Evolutionary conservation across 768 basidiomycete species (phyloP).

Genomic region (Pluteus cervinus): DNA sequence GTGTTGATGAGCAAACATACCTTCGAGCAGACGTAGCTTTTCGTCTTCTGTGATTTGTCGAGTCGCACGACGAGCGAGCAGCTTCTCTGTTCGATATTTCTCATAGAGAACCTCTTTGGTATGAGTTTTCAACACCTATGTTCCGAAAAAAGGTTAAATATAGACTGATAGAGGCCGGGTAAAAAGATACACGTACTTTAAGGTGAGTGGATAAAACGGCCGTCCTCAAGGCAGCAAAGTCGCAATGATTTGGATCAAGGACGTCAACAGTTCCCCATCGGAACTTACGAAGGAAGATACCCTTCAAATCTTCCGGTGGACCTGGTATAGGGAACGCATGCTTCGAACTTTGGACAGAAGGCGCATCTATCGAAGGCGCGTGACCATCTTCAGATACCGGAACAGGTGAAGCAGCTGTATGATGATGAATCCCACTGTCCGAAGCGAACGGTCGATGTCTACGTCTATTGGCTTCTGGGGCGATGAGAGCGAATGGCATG

Average conservation of each 20-base stretch:
- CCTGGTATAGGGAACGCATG: constrained; percentile 38
- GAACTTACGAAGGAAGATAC: constrained; percentile 73
- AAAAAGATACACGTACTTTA: constrained; percentile 46
- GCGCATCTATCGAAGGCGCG: constrained; percentile 22
- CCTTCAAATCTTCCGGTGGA: constrained; percentile 64
- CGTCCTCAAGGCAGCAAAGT: constrained; percentile 80
- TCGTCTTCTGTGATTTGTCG: constrained; percentile 72
- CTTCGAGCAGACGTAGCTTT: constrained; percentile 66
- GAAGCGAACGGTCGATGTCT: constrained; percentile 30
- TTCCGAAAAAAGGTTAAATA: constrained; percentile 1
- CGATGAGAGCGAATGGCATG: constrained; percentile 77
- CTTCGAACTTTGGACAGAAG: constrained; percentile 27
- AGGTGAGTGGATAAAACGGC: constrained; percentile 81
- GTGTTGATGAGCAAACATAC: constrained; percentile 27
- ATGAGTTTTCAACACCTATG: constrained; percentile 70
- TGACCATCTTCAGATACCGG: constrained; percentile 41
- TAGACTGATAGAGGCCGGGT: constrained; percentile 2
- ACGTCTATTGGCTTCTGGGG: constrained; percentile 53
- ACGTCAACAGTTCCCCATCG: constrained; percentile 90
- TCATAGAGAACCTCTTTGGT: constrained; percentile 92
- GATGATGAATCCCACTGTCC: constrained; percentile 22
- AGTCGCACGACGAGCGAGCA: constrained; percentile 81
- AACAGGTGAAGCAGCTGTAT: constrained; percentile 21
- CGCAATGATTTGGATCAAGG: constrained; percentile 79
- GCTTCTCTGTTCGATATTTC: constrained; percentile 86